Base-by-base conservation (phyloP, 2,329 filamentous ascomycete species). In the Rhynchosporium secalis region DNA sequence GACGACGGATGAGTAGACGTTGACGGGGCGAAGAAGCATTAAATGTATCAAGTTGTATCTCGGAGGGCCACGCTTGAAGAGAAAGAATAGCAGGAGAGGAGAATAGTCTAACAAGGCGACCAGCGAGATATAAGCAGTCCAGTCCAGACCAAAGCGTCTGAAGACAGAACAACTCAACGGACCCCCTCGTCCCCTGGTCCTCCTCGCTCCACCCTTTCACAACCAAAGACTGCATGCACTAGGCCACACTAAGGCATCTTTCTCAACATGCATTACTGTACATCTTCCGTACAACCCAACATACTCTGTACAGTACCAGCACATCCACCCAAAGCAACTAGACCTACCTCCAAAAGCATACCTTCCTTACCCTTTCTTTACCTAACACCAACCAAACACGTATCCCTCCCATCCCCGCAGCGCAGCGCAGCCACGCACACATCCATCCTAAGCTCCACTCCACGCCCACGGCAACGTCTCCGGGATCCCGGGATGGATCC, bases 11-110 rank as follows among this genome's bases (percentile, higher is more conserved):
- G 48, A 33, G 26, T 52, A 12, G 7, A 5, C 48, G 31, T 52
- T 38, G 48, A 33, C n/a, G 48, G 38, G 38, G 2, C 10, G 48
- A 38, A 38, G 48, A 52, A 52, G 48, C 48, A 52, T 52, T 52
- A 52, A 52, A 47, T 26, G 20, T 13, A n/a, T 41, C 5, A 13
- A 43, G 41, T 15, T 13, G 3, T 8, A 15, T 43, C 1, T 43
- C 10, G 41, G 8, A 43, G 40, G 40, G 12, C 2, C 36, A 40
- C 36, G 7, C 12, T 40, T 2, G 36, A 40, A 26, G 8, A 33
- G 12, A 43, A 26, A 31, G 51, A 43, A 13, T 20, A 29, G n/a
- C 0, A 31, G 26, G 26, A 43, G 36, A 41, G 26, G 38, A 55
- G 20, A 8, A 28, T 15, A 38, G 29, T n/a, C 8, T 5, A 26